Base-by-base conservation (phyloP, 2,329 filamentous ascomycete species). In the Neopestalotiopsis sp. region DNA sequence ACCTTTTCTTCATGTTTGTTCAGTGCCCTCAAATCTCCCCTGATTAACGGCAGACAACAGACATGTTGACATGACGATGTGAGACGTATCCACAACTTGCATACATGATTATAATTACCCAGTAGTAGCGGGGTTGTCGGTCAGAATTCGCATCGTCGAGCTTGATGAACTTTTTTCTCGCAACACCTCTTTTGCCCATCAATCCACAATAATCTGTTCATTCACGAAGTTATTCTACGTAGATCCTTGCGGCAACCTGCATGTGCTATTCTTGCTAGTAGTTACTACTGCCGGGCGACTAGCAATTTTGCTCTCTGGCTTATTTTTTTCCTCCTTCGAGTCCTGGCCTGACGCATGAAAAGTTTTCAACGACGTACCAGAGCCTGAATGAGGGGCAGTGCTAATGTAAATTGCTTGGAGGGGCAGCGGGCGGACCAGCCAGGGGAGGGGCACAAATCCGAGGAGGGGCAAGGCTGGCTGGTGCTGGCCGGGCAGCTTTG, bases 381-480 rank as follows among this genome's bases (percentile, higher is more conserved):
- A 62, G 59, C 59, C 59, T 62, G 59, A 59, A 34, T 30, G 57
- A 59, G 57, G 57, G 57, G 57, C 57, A 14, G 45, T 53, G 45
- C 45, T 53, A n/a, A 53, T 9, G 17, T 53, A 20, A 14, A n/a
- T 49, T 53, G 45, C 45, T 53, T 17, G 45, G n/a, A 53, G 45
- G 45, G 45, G 45, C 45, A 53, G 17, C 17, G 42, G 42, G 13
- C 13, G 17, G 42, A 53, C 45, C 20, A 7, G 6, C 34, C 34
- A 38, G 34, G 34, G 34, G 34, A 38, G 34, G 34, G 45, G 45
- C 45, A 53, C 45, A 53, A 53, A n/a, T n/a, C 45, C 20, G 45
- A 38, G 59, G 59, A 62, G 59, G 59, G 59, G 59, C 59, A 62
- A 62, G 59, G 59, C 59, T 62, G 59, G 45, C 45, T n/a, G 20